Evolutionary conservation across 2,329 filamentous ascomycete genomes (phyloP).

Genomic region (Paecilomyces formosus): DNA sequence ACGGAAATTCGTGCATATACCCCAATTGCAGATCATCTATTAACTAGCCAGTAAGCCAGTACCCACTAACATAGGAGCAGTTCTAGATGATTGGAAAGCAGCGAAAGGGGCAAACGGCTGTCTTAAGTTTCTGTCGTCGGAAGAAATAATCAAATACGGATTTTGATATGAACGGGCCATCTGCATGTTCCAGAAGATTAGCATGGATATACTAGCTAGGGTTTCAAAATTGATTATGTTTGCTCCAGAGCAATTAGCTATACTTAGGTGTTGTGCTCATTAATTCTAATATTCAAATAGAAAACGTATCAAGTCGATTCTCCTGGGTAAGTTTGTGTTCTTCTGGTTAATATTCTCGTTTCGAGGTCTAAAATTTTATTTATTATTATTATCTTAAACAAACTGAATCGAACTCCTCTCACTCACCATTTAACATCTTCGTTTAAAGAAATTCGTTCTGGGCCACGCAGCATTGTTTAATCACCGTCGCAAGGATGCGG

Average conservation of each 20-base stretch:
- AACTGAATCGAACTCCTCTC: not conserved
- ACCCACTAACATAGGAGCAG: not conserved
- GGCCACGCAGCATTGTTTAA: not conserved
- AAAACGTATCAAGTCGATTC: not conserved
- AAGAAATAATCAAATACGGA: not conserved
- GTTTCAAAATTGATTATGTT: not conserved
- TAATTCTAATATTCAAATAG: not conserved
- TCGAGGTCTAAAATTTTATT: too few species aligned
- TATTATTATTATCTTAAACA: too few species aligned
- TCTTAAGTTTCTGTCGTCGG: not conserved
- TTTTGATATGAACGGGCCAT: not conserved
- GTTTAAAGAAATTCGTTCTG: not conserved
- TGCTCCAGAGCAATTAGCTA: not conserved
- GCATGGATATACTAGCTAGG: not conserved
- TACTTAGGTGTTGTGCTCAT: not conserved
- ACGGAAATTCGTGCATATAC: not conserved
- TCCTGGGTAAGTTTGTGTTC: not conserved
- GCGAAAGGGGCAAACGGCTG: not conserved
- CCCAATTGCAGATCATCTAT: not conserved
- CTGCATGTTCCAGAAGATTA: not conserved
- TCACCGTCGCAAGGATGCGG: not conserved
- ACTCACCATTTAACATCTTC: not conserved
- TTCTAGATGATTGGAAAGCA: too few species aligned
- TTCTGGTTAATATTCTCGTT: not conserved
- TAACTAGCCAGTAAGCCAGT: not conserved